Evolutionary conservation across 179 eudicot genomes (phyloP).

Genomic region (Beta lomatogona): DNA sequence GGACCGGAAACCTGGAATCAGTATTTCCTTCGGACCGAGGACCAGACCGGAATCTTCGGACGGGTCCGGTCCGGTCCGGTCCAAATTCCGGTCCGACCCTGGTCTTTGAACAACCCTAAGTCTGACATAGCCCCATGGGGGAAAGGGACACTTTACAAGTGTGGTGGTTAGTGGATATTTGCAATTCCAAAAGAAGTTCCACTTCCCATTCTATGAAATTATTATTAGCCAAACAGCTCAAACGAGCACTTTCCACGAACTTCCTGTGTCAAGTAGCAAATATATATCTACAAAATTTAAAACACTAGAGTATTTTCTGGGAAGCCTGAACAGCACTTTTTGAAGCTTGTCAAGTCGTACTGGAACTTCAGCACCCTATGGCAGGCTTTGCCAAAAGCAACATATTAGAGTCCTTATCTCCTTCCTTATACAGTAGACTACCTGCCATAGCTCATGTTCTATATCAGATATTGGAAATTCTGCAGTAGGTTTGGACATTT

Average conservation of each 20-base stretch:
- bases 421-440: not conserved
- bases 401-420: not conserved
- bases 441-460: not conserved
- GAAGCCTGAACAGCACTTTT: not conserved
- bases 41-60: no score
- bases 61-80: no score
- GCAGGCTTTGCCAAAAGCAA: not conserved
- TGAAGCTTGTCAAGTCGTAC: not conserved
- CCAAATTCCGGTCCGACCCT: no score
- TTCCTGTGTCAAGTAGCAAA: not conserved
- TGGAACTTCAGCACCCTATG: not conserved
- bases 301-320: not conserved
- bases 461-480: not conserved
- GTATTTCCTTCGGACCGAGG: no score
- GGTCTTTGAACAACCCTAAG: no score
- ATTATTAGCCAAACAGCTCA: no score
- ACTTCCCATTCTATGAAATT: no score
- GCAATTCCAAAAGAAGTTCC: no score
- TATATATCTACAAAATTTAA: not conserved
- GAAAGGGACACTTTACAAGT: not conserved
- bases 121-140: not conserved
- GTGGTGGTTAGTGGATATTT: no score
- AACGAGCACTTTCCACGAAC: not conserved
- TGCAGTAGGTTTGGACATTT: not conserved
- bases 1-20: no score